A percentile compares a stretch with the other conserved stretches of the same genome.
phyloP scores from a whole-genome alignment of 2,329 filamentous ascomycete genomes.

The Diaporthe helianthi region DNA sequence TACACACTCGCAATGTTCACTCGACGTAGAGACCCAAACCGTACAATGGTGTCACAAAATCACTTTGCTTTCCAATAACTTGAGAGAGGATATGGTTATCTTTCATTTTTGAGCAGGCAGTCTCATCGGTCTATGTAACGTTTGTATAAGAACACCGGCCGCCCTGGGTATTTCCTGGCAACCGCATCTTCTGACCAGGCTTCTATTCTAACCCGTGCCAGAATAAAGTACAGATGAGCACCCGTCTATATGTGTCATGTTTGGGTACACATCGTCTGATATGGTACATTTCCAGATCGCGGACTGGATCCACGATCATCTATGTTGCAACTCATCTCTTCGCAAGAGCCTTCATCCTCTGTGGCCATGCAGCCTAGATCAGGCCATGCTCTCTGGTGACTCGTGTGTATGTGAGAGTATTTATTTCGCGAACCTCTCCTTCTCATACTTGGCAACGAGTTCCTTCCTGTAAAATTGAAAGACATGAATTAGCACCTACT shows the following conservation, averaged over 20 bases:
- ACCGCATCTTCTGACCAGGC: not conserved
- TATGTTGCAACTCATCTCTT: not conserved
- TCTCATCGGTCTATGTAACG: conserved; percentile 23
- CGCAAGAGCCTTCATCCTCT: not conserved
- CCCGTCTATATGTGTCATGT: conserved; percentile 26
- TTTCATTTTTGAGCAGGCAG: not conserved
- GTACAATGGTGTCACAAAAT: not conserved
- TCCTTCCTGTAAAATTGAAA: conserved; percentile 55
- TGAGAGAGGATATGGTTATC: conserved; percentile 24
- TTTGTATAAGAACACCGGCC: conserved; percentile 17
- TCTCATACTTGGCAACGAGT: conserved; percentile 64
- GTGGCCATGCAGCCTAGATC: conserved; percentile 27
- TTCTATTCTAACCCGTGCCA: conserved; percentile 19
- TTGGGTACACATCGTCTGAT: conserved; percentile 4
- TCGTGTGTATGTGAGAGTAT: not conserved
- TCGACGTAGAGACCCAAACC: not conserved
- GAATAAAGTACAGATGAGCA: conserved; percentile 25
- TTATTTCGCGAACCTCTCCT: conserved; percentile 47
- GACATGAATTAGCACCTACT: conserved; percentile 33
- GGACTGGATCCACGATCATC: conserved; percentile 6
- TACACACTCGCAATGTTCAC: not conserved
- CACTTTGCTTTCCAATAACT: not conserved
- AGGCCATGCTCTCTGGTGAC: not conserved
- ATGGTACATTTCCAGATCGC: conserved; percentile 31
- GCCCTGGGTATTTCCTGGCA: not conserved